Base-by-base conservation (phyloP, 371 early-diverging fungal genomes). In the Mucor irregularis region DNA sequence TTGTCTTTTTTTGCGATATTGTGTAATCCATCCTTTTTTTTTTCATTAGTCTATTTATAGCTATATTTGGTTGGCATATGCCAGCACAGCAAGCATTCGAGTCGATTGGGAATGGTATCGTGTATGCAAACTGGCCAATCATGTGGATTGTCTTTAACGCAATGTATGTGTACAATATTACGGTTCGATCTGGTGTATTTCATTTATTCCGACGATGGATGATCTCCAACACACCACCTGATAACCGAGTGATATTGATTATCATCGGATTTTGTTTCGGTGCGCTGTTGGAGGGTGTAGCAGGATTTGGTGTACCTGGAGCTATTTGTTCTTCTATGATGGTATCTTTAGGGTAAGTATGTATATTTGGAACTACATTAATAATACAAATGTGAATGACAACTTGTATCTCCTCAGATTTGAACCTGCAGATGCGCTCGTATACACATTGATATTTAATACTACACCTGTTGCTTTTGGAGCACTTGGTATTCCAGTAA, bases 71-170 rank as follows among this genome's bases (percentile, higher is more conserved):
- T 16, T 76, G 77, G 77, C 66, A 76, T 26, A 76, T 76, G 73
- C 77, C 77, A 26, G 71, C 73, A 17, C 57, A 61, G 22, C 69
- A 69, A 29, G 60, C 64, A 17, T 76, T 76, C 49, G 66, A 66
- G 49, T 47, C 68, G 1, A 67, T 76, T 54, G 73, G 66, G 8
- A 68, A 71, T 17, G 77, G 77, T 17, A 53, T 76, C 3, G 69
- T 71, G 7, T 76, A 62, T 49, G 76, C 76, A 11, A 69, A 71
- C 25, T 76, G 77, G 77, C 77, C 77, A 1, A 76, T 76, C 38
- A 76, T 76, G 77, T 76, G 77, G 77, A 69, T 76, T 29, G 77
- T 76, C 1, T 35, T 69, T 1, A 73, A 76, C 49, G 69, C 77
- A 1, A 73, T 76, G 73, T 66, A 58, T 16, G 44, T 71, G 17